Evolutionary conservation across 192 early-diverging fungal genomes (phyloP).

Genomic region (Rhizoclosmatium globosum): DNA sequence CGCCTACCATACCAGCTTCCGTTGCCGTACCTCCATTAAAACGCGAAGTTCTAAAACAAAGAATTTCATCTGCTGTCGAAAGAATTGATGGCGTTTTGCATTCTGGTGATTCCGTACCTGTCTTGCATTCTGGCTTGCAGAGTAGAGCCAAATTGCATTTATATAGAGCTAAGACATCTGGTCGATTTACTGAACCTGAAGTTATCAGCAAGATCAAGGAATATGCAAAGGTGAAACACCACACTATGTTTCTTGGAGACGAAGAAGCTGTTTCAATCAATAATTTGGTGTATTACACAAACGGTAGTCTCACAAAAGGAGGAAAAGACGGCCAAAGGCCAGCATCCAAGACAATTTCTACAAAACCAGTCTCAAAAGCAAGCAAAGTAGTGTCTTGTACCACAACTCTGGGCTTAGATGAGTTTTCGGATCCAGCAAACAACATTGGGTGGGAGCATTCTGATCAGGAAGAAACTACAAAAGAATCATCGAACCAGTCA

Average conservation of each 20-base stretch:
- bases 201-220: neutral
- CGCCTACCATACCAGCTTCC: no score
- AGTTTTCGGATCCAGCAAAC: no score
- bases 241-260: neutral
- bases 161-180: neutral
- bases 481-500: no score
- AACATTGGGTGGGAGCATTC: no score
- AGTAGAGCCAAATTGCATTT: slow-evolving; percentile 7
- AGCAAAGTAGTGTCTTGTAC: no score
- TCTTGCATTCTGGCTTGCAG: neutral
- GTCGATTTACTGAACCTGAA: neutral
- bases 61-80: slow-evolving; percentile 8
- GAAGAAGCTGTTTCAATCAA: neutral
- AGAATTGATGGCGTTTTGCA: slow-evolving; percentile 11
- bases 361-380: no score
- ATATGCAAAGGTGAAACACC: neutral
- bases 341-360: neutral
- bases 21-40: no score
- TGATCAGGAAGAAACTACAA: no score
- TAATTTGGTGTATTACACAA: neutral
- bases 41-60: neutral
- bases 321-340: neutral
- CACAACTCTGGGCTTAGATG: no score
- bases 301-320: neutral
- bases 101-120: neutral